phyloP scores from a whole-genome alignment of 352 stramenopile genomes.

The Phytophthora pseudosyringae region DNA sequence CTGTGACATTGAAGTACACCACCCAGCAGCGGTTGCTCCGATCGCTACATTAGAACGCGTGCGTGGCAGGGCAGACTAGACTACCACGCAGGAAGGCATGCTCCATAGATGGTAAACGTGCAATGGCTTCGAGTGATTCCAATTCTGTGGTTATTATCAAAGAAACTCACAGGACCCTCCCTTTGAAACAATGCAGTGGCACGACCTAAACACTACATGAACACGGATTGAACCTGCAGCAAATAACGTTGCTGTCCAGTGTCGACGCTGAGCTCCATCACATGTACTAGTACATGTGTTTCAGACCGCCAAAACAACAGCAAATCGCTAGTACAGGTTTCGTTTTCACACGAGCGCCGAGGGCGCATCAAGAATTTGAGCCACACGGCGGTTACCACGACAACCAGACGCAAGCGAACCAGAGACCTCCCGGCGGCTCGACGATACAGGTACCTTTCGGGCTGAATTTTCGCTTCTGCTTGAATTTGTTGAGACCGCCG shows the following conservation, averaged over 20 bases:
- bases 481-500: constrained; percentile 12
- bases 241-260: too few relatives aligned
- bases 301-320: too few relatives aligned
- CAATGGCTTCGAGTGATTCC: too few relatives aligned
- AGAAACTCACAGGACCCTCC: too few relatives aligned
- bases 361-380: background rate
- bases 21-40: background rate
- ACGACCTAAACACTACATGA: background rate
- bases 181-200: too few relatives aligned
- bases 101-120: too few relatives aligned
- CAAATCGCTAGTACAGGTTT: background rate
- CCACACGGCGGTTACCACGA: background rate
- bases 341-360: background rate
- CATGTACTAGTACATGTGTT: too few relatives aligned
- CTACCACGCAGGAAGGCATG: background rate
- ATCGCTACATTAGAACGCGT: constrained; percentile 8
- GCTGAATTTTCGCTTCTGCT: constrained; percentile 2
- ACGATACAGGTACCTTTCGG: background rate
- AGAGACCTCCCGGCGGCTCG: background rate
- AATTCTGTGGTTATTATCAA: too few relatives aligned
- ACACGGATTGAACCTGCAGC: too few relatives aligned
- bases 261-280: too few relatives aligned
- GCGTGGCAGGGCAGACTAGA: background rate
- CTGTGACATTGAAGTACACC: constrained; percentile 15
- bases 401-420: constrained; percentile 4